Evolutionary conservation across 1,284 basidiomycete species (phyloP).

Genomic region (Cerrena zonata): DNA sequence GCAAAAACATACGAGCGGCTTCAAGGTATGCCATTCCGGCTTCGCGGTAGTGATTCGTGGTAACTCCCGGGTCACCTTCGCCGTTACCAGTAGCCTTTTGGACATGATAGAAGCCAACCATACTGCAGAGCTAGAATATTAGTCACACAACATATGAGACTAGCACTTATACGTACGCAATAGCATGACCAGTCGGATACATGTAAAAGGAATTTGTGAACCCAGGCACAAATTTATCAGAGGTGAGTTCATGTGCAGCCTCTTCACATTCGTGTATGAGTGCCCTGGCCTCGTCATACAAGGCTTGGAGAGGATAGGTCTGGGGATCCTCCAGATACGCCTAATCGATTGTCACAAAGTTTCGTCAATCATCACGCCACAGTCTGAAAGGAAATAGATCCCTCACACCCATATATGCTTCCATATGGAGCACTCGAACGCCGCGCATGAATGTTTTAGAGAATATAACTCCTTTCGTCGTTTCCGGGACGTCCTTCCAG

Average conservation of each 20-base stretch:
- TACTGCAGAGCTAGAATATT: slow-evolving; percentile 17
- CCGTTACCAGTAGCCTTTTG: slow-evolving; percentile 17
- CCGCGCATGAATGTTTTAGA: slow-evolving; percentile 28
- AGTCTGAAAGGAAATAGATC: too few species aligned
- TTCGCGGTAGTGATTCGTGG: background rate
- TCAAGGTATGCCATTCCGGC: slow-evolving; percentile 1
- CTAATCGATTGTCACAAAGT: too few species aligned
- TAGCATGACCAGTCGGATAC: slow-evolving; percentile 33
- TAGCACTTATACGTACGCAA: slow-evolving; percentile 26
- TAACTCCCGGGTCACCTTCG: too few species aligned
- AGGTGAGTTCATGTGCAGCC: background rate
- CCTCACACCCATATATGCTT: slow-evolving; percentile 29
- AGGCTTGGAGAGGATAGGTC: background rate
- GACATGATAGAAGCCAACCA: slow-evolving; percentile 31
- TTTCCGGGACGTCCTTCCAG: slow-evolving; percentile 21
- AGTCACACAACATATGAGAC: background rate
- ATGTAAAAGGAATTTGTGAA: slow-evolving; percentile 29
- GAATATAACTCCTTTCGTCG: slow-evolving; percentile 29
- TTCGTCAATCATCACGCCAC: background rate
- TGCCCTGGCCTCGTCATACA: background rate
- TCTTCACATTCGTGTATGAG: background rate
- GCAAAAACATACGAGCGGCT: background rate
- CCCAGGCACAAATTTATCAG: slow-evolving; percentile 19
- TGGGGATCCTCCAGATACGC: too few species aligned
- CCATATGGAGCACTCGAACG: slow-evolving; percentile 27